These are phyloP conservation scores for Gnaphalium uliginosum DNA, from an alignment of 129 eudicot species.

Conservation along the genomic window DNA sequence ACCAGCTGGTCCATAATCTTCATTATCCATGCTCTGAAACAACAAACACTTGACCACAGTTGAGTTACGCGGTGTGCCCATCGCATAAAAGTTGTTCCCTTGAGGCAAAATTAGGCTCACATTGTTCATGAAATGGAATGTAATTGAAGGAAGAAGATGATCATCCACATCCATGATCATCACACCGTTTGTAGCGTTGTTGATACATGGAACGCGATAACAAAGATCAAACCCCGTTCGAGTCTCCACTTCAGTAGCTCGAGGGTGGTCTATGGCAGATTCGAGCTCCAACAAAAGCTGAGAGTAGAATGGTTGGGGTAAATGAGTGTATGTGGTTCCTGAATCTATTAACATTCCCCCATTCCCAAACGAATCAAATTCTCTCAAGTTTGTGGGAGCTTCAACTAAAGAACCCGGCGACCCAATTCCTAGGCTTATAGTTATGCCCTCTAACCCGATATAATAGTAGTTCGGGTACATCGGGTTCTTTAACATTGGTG, in stretches of 20 bases:
- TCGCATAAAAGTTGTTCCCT: conserved; percentile 58
- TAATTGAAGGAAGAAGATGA: conserved; percentile 57
- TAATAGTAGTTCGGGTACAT: conserved; percentile 74
- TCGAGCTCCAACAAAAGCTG: conserved; percentile 45
- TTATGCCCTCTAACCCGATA: conserved; percentile 62
- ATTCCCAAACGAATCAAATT: conserved; percentile 58
- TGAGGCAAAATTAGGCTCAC: conserved; percentile 62
- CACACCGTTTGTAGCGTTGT: conserved; percentile 31
- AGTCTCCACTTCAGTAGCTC: conserved; percentile 50
- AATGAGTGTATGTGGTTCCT: conserved; percentile 78
- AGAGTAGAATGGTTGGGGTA: conserved; percentile 64
- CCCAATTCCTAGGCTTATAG: conserved; percentile 45
- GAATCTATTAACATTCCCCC: conserved; percentile 82
- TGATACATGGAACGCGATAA: conserved; percentile 54
- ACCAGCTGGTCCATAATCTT: conserved; percentile 64
- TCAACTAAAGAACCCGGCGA: conserved; percentile 30
- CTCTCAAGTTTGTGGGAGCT: conserved; percentile 60
- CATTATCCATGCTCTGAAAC: conserved; percentile 63
- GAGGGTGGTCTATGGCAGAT: conserved; percentile 47
- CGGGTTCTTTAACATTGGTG: conserved; percentile 69
- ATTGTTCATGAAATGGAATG: conserved; percentile 73
- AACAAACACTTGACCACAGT: conserved; percentile 65
- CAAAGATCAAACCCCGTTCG: conserved; percentile 65
- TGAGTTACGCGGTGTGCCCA: conserved; percentile 60
- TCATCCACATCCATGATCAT: conserved; percentile 37